A percentile compares a stretch with the other conserved stretches of the same genome.
phyloP scores from a whole-genome alignment of 2,329 filamentous ascomycete genomes.

The Sarocladium oryzae region DNA sequence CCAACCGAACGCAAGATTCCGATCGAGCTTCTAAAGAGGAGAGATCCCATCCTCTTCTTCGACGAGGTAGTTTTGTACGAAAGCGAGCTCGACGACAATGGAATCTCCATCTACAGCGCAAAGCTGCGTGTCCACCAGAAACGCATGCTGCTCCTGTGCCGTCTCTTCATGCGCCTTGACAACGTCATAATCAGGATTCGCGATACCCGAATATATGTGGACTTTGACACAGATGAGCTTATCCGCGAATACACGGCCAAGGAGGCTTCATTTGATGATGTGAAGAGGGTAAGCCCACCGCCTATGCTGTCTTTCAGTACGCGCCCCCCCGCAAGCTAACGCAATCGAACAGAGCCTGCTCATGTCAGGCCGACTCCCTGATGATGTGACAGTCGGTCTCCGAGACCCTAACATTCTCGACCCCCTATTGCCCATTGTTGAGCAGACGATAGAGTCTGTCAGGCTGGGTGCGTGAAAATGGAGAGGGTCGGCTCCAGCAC shows the following conservation, averaged over 20 bases:
- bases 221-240: conserved; percentile 73
- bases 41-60: conserved; percentile 93
- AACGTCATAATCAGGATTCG: conserved; percentile 81
- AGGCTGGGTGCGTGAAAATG: conserved; percentile 13
- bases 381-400: conserved; percentile 70
- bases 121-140: conserved; percentile 92
- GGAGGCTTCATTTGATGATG: conserved; percentile 72
- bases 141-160: conserved; percentile 73
- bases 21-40: conserved; percentile 75
- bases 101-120: conserved; percentile 81
- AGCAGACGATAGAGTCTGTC: conserved; percentile 53
- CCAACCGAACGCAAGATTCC: conserved; percentile 55
- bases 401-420: conserved; percentile 74
- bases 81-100: conserved; percentile 96
- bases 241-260: conserved; percentile 86
- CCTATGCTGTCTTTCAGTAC: background rate
- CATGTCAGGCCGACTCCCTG: conserved; percentile 47
- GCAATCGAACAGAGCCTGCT: conserved; percentile 35
- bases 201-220: conserved; percentile 87
- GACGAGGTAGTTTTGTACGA: conserved; percentile 96
- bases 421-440: conserved; percentile 63
- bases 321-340: background rate
- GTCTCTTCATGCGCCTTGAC: conserved; percentile 91
- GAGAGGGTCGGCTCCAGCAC: background rate
- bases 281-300: conserved; percentile 55